These are phyloP conservation scores for Phaeophleospora eucalypticola DNA, from an alignment of 2,329 filamentous ascomycete genomes.

Conservation along the genomic window DNA sequence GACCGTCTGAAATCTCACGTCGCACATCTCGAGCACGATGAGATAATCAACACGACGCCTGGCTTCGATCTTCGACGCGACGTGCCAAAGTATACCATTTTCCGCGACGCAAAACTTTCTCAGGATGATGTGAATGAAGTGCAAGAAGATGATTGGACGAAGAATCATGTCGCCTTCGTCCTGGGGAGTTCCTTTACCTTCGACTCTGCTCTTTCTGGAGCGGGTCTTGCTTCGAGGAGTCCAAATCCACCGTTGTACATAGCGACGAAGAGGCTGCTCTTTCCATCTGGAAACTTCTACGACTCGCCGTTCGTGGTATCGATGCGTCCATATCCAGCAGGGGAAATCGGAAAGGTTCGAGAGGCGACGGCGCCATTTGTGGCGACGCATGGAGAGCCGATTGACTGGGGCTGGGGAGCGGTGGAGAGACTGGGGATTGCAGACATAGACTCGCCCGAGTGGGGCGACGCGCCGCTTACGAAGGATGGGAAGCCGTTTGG, in stretches of 20 bases:
- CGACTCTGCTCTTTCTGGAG: conserved; percentile 51
- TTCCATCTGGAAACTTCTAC: conserved; percentile 56
- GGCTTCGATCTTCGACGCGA: conserved; percentile 56
- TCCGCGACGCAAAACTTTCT: conserved; percentile 44
- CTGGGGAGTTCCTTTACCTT: conserved; percentile 63
- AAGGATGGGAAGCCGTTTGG: conserved; percentile 24
- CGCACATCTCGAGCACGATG: conserved; percentile 10
- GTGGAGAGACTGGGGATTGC: conserved; percentile 50
- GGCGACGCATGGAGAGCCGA: conserved; percentile 59
- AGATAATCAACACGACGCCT: conserved; percentile 25
- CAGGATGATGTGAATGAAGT: conserved; percentile 44
- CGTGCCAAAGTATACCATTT: conserved; percentile 56
- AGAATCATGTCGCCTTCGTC: conserved; percentile 57
- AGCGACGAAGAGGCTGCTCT: conserved; percentile 53
- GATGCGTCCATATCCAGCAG: conserved; percentile 55
- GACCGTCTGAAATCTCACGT: conserved; percentile 39
- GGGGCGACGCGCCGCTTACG: conserved; percentile 49
- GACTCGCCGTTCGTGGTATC: conserved; percentile 56
- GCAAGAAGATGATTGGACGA: conserved; percentile 28
- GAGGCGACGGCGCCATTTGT: conserved; percentile 53
- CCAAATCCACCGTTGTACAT: conserved; percentile 50
- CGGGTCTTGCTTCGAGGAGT: conserved; percentile 52
- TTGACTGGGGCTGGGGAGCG: conserved; percentile 62
- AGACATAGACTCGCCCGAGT: conserved; percentile 52
- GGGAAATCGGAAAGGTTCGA: conserved; percentile 51